Evolutionary conservation across 345 rosid genomes (phyloP).

Genomic region (Eucalyptus curtisii): DNA sequence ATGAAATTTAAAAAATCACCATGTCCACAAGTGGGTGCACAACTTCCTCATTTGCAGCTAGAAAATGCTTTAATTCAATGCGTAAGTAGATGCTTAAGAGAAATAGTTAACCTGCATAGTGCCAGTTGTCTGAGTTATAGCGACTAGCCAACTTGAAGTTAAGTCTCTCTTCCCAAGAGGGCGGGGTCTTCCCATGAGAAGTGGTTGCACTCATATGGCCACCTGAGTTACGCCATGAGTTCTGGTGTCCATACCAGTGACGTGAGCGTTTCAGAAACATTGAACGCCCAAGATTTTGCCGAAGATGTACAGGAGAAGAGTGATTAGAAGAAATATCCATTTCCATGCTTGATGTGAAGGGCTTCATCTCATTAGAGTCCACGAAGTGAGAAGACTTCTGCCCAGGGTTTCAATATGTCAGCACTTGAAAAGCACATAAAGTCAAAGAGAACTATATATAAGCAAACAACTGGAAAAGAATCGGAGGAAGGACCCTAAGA

Average conservation of each 20-base stretch:
- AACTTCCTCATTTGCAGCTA: not conserved
- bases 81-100: not conserved
- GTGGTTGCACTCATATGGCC: constrained; percentile 25
- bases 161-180: constrained; percentile 18
- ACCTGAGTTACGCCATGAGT: constrained; percentile 31
- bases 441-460: not conserved
- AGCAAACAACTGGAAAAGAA: not conserved
- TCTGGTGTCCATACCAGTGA: constrained; percentile 41
- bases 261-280: constrained; percentile 49
- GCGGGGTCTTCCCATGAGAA: constrained; percentile 27
- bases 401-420: not conserved
- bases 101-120: constrained; percentile 13
- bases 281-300: constrained; percentile 28
- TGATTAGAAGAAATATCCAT: constrained; percentile 14
- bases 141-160: constrained; percentile 24
- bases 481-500: not conserved
- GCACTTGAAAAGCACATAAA: not conserved
- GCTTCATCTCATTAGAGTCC: constrained; percentile 15
- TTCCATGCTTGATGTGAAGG: constrained; percentile 17
- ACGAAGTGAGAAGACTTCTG: constrained; percentile 23
- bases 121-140: constrained; percentile 9
- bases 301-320: constrained; percentile 17
- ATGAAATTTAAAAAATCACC: not conserved
- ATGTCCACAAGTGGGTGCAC: not conserved
- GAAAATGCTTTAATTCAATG: not conserved